Evolutionary conservation across 345 rosid species (phyloP), one percentile per base, ranked within the genome.

Genomic region (Zanthoxylum bungeanum): DNA sequence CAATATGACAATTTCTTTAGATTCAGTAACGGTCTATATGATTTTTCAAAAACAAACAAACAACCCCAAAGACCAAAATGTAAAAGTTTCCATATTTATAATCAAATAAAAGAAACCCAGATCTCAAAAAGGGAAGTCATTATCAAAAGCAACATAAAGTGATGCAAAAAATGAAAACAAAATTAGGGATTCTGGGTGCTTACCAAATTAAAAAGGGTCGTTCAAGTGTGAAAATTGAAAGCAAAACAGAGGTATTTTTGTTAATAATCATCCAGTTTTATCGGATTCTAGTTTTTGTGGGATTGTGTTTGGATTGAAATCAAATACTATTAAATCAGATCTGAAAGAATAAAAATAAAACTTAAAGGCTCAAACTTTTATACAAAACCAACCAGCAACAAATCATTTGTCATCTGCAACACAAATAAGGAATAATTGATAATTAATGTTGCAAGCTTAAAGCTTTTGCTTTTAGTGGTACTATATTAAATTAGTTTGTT

Each of bases 151-250:
- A n/a, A 8, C 30, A 50, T 6, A 57, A 57, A 17, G 42, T 28
- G 16, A 73, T 67, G n/a, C 25, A 28, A 57, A 39, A 10, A 64
- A 62, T 25, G 21, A 28, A 58, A 67, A 73, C 42, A 72, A 21
- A 67, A 74, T 76, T 70, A 80, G 85, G 85, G 82, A 59, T 82
- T 76, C 53, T 63, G 74, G 64, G 70, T 39, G 78, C 83, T 64
- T 75, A 85, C 85, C 83, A 71, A 73, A n/a, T n/a, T 79, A 24
- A 66, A 21, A 14, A 49, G 34, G n/a, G 25, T 42, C 33, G 42
- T 49, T 28, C 39, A n/a, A n/a, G n/a, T n/a, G n/a, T 28, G 27
- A 27, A 75, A 76, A 67, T 76, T 79, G 44, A 68, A 9, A 74
- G 62, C 69, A 73, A n/a, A 73, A 76, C 34, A 62, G 50, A 64